phyloP scores from a whole-genome alignment of 208 protist genomes.

The Leptomonas seymouri region DNA sequence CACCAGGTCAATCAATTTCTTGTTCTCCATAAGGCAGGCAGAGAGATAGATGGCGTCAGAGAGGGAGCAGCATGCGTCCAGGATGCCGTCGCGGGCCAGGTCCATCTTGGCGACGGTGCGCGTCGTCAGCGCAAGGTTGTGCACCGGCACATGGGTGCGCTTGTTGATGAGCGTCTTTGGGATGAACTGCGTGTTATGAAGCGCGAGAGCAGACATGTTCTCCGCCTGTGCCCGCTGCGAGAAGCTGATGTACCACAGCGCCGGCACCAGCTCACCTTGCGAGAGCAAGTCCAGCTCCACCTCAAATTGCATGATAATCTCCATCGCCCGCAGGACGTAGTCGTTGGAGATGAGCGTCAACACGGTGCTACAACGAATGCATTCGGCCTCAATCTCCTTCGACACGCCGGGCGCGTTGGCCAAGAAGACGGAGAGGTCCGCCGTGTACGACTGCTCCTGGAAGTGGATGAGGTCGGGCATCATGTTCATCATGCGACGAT shows the following conservation, averaged over 20 bases:
- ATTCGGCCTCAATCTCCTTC: conserved; percentile 53
- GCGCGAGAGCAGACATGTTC: conserved; percentile 62
- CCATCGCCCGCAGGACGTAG: conserved; percentile 72
- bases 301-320: conserved; percentile 67
- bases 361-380: conserved; percentile 50
- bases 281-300: conserved; percentile 80
- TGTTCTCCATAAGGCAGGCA: conserved; percentile 74
- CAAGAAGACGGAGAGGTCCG: conserved; percentile 75
- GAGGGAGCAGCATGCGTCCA: conserved; percentile 66
- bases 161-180: conserved; percentile 83
- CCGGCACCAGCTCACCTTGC: conserved; percentile 70
- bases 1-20: conserved; percentile 71
- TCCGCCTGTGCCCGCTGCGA: conserved; percentile 66
- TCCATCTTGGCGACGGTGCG: conserved; percentile 50
- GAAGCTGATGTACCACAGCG: conserved; percentile 84
- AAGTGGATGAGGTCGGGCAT: conserved; percentile 59
- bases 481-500: conserved; percentile 78
- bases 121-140: conserved; percentile 82
- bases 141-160: conserved; percentile 67
- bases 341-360: conserved; percentile 76
- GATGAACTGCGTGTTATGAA: conserved; percentile 61
- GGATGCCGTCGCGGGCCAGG: conserved; percentile 38
- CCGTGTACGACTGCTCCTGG: conserved; percentile 73
- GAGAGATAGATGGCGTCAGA: conserved; percentile 71
- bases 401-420: conserved; percentile 47